phyloP scores from a whole-genome alignment of 2,329 filamentous ascomycete species.

The Ophiocordyceps sinensis region DNA sequence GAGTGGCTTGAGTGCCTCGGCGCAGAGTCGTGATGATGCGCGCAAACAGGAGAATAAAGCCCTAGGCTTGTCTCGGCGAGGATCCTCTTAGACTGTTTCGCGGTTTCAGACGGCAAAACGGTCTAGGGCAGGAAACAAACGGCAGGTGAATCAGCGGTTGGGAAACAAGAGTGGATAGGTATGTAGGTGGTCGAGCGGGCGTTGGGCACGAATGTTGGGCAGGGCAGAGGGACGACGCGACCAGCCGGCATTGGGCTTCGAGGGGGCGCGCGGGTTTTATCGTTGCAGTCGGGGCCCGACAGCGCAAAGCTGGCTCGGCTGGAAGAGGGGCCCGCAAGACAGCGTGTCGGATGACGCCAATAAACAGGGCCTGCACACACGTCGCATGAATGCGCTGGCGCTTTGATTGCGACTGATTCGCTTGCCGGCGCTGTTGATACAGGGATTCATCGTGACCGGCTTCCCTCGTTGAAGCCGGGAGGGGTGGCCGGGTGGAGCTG shows the following conservation, averaged over 20 bases:
- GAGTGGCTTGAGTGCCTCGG: slow-evolving; percentile 10
- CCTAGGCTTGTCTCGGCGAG: slow-evolving; percentile 8
- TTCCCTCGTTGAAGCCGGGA: slow-evolving; percentile 23
- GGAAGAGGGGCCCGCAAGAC: slow-evolving; percentile 9
- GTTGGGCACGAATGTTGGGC: slow-evolving; percentile 28
- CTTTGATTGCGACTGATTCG: slow-evolving; percentile 22
- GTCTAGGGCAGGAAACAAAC: slow-evolving; percentile 1
- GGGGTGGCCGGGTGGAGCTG: slow-evolving; percentile 11
- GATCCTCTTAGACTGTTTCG: slow-evolving; percentile 5
- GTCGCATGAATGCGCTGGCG: slow-evolving; percentile 34
- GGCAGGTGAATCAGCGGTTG: not conserved
- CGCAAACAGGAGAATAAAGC: slow-evolving; percentile 10
- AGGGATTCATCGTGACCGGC: slow-evolving; percentile 21
- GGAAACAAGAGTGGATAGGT: slow-evolving; percentile 8
- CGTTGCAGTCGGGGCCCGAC: slow-evolving; percentile 17
- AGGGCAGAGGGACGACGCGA: slow-evolving; percentile 16
- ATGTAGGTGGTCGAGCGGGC: slow-evolving; percentile 10
- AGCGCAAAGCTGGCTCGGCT: not conserved
- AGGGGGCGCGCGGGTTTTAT: slow-evolving; percentile 38
- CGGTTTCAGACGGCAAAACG: slow-evolving; percentile 8
- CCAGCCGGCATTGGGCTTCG: slow-evolving; percentile 21
- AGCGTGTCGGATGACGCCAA: slow-evolving; percentile 7
- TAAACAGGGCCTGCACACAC: slow-evolving; percentile 26
- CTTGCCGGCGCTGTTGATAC: slow-evolving; percentile 7
- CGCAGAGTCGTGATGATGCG: slow-evolving; percentile 12